These are phyloP conservation scores for Calcarisporium arbuscula DNA, from an alignment of 2,329 filamentous ascomycete genomes.

Conservation along the genomic window DNA sequence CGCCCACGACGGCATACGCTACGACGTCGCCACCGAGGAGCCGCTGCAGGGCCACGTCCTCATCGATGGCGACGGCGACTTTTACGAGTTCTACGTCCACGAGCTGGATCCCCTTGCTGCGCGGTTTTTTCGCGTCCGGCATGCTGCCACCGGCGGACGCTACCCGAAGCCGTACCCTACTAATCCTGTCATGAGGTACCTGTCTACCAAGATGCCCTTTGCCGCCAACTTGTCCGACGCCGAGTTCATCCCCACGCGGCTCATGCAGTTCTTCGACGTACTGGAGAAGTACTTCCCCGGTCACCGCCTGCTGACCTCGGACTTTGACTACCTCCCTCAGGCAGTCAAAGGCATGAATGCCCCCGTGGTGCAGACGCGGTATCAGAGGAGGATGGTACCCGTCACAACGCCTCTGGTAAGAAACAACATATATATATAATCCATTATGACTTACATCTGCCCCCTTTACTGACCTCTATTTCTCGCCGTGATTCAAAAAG, in stretches of 20 bases:
- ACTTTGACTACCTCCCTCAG: slow-evolving; percentile 84
- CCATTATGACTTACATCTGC: not conserved
- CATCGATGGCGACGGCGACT: slow-evolving; percentile 78
- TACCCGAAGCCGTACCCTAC: slow-evolving; percentile 56
- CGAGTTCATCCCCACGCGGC: slow-evolving; percentile 88
- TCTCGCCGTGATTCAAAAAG: too few relatives aligned
- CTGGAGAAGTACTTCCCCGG: slow-evolving; percentile 82
- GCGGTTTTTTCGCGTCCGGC: slow-evolving; percentile 77
- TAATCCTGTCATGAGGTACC: slow-evolving; percentile 49
- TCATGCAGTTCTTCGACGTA: slow-evolving; percentile 97
- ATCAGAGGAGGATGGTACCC: slow-evolving; percentile 77
- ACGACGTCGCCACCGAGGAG: slow-evolving; percentile 72
- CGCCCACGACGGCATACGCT: slow-evolving; percentile 87
- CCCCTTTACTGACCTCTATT: too few relatives aligned
- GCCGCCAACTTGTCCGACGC: slow-evolving; percentile 70
- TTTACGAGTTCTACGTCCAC: slow-evolving; percentile 87
- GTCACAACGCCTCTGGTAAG: slow-evolving; percentile 84
- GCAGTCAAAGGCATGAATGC: slow-evolving; percentile 79
- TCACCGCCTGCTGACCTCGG: slow-evolving; percentile 81
- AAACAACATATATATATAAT: slow-evolving; percentile 9
- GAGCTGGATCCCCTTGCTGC: slow-evolving; percentile 75
- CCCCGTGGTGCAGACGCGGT: slow-evolving; percentile 93
- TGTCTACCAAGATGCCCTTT: slow-evolving; percentile 62
- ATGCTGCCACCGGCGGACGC: slow-evolving; percentile 62
- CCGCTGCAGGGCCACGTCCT: slow-evolving; percentile 86